Base-by-base conservation (phyloP, 306 rosid species). In the Cucurbita maxima region DNA sequence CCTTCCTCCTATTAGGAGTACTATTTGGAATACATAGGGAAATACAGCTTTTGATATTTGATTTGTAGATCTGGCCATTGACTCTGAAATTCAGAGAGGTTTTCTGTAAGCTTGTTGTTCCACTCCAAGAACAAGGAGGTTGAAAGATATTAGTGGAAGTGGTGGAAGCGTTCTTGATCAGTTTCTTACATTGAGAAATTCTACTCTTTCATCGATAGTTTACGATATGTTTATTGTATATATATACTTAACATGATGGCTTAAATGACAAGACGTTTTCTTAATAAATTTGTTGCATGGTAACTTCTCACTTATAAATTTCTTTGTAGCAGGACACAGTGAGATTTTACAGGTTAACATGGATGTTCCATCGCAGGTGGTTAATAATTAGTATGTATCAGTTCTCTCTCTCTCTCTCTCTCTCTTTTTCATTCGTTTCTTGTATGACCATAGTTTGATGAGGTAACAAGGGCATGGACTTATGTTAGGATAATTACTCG, bases 371-470 rank as follows among this genome's bases (percentile, higher is more conserved):
- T 43, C 77, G 68, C 81, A 80, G 38, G 83, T 61, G 81, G 79
- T 80, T 52, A 76, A 81, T 57, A 71, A 63, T 59, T 40, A 6
- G 93, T 88, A 82, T 77, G 90, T 58, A 47, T 16, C 57, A 43
- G 0, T 14, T 7, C 62, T 40, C 44, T 69, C 22, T 14, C 57
- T 47, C 16, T 45, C 10, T 68, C 12, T 10, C 3, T 3, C 20
- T 44, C 3, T 4, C 7, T 10, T 5, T 37, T 13, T 10, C 3
- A 8, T 61, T 36, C 16, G 22, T 61, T 61, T 37, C 25, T 36
- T 61, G 68, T 36, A 14, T 36, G 67, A 16, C 10, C 19, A 60
- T 11, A 58, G 67, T 60, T 60, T 60, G 67, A 14, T 60, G 15
- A 13, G 20, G 38, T 34, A 60, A 36, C 5, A 44, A 6, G 34